phyloP scores from a whole-genome alignment of 495 filamentous ascomycete genomes.

The Bombardia bombarda region DNA sequence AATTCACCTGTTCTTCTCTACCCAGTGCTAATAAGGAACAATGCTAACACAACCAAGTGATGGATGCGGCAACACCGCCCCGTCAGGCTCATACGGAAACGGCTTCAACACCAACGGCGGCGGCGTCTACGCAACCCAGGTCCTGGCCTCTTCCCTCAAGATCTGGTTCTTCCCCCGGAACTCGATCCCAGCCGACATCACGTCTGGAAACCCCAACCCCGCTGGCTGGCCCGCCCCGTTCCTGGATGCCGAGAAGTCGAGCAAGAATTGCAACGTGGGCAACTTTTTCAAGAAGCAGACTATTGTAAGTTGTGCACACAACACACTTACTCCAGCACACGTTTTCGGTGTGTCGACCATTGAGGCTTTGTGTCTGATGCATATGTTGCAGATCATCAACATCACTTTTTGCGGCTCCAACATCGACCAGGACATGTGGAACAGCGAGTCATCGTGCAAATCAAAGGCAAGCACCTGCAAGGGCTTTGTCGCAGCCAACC shows the following conservation, averaged over 20 bases:
- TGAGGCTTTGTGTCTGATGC: too few species aligned
- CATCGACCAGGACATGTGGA: slow-evolving; percentile 20
- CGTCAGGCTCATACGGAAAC: slow-evolving; percentile 46
- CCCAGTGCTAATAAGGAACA: too few species aligned
- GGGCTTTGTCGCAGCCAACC: slow-evolving; percentile 54
- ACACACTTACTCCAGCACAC: background rate
- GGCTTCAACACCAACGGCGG: slow-evolving; percentile 63
- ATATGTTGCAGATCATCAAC: slow-evolving; percentile 52
- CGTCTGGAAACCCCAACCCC: slow-evolving; percentile 50
- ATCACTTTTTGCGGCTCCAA: slow-evolving; percentile 77
- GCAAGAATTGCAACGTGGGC: slow-evolving; percentile 51
- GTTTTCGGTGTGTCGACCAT: background rate
- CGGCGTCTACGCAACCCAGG: slow-evolving; percentile 67
- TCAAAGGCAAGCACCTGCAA: slow-evolving; percentile 50
- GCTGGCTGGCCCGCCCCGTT: slow-evolving; percentile 55
- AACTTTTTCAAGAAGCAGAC: slow-evolving; percentile 57
- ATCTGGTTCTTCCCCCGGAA: slow-evolving; percentile 66
- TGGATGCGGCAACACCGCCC: slow-evolving; percentile 25
- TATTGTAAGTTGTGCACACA: slow-evolving; percentile 40
- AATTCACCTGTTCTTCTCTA: background rate
- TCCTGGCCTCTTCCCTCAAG: slow-evolving; percentile 54
- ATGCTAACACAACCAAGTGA: slow-evolving; percentile 15
- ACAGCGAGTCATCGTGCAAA: slow-evolving; percentile 64
- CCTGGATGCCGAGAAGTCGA: slow-evolving; percentile 49
- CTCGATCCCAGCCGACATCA: slow-evolving; percentile 52